Evolutionary conservation across 306 rosid genomes (phyloP).

Genomic region (Casuarina glauca): DNA sequence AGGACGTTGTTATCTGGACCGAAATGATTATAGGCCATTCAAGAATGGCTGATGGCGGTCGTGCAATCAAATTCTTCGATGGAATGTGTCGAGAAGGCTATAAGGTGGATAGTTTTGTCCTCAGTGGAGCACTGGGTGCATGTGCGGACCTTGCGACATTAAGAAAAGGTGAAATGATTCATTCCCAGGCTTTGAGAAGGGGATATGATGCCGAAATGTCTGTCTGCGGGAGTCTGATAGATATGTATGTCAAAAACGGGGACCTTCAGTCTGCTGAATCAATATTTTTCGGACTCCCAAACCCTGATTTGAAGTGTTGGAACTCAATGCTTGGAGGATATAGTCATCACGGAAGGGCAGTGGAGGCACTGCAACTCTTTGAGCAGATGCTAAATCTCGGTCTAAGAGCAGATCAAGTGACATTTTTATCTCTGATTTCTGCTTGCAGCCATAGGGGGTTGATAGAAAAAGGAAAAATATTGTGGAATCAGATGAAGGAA

Average conservation of each 20-base stretch:
- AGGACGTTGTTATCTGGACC: constrained; percentile 85
- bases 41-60: constrained; percentile 50
- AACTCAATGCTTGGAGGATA: constrained; percentile 94
- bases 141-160: constrained; percentile 74
- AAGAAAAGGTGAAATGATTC: constrained; percentile 81
- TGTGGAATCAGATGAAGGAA: constrained; percentile 67
- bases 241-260: constrained; percentile 89
- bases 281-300: constrained; percentile 52
- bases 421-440: constrained; percentile 70
- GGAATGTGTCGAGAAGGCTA: constrained; percentile 57
- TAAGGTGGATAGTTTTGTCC: constrained; percentile 58
- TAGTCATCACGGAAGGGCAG: constrained; percentile 72
- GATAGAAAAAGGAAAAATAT: constrained; percentile 53
- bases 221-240: constrained; percentile 77
- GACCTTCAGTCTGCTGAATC: constrained; percentile 49
- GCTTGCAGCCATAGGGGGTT: constrained; percentile 68
- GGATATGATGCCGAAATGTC: constrained; percentile 63
- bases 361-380: constrained; percentile 61
- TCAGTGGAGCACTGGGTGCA: constrained; percentile 67
- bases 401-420: constrained; percentile 64
- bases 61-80: constrained; percentile 50
- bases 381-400: constrained; percentile 54
- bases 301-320: constrained; percentile 82
- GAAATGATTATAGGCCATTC: constrained; percentile 75
- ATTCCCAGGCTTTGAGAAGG: constrained; percentile 60